phyloP scores from a whole-genome alignment of 106 monocot species.

The Dioscorea dumetorum region DNA sequence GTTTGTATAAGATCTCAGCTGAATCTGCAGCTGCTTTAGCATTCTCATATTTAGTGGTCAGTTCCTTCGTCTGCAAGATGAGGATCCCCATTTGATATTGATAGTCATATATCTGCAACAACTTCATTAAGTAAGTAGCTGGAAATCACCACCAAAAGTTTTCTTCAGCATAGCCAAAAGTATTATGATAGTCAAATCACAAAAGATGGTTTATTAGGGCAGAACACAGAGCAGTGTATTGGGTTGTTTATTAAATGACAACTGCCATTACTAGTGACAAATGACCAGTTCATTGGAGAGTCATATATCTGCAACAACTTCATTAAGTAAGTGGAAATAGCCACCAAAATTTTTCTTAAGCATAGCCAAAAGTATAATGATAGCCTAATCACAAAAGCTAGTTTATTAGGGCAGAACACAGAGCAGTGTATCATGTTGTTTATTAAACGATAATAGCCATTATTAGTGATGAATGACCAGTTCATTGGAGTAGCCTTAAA shows the following conservation, averaged over 20 bases:
- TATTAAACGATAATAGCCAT: too few relatives aligned
- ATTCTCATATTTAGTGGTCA: constrained; percentile 61
- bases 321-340: not conserved
- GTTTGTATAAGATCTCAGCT: constrained; percentile 39
- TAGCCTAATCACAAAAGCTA: not conserved
- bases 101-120: constrained; percentile 76
- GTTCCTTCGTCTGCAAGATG: constrained; percentile 70
- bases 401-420: too few relatives aligned
- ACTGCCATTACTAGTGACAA: too few relatives aligned
- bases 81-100: constrained; percentile 89
- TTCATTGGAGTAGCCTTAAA: too few relatives aligned
- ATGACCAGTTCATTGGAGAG: too few relatives aligned
- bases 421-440: too few relatives aligned
- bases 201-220: not conserved
- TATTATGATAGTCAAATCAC: not conserved
- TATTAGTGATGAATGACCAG: too few relatives aligned
- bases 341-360: not conserved
- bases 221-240: not conserved
- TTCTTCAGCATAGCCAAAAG: not conserved
- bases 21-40: constrained; percentile 50
- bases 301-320: constrained; percentile 39
- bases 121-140: not conserved
- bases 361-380: not conserved
- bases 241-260: too few relatives aligned
- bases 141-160: not conserved